A percentile compares a stretch with the other conserved stretches of the same genome.
These are phyloP conservation scores for Tubosaeta sp. DNA, from an alignment of 768 basidiomycete genomes.

Conservation along the genomic window DNA sequence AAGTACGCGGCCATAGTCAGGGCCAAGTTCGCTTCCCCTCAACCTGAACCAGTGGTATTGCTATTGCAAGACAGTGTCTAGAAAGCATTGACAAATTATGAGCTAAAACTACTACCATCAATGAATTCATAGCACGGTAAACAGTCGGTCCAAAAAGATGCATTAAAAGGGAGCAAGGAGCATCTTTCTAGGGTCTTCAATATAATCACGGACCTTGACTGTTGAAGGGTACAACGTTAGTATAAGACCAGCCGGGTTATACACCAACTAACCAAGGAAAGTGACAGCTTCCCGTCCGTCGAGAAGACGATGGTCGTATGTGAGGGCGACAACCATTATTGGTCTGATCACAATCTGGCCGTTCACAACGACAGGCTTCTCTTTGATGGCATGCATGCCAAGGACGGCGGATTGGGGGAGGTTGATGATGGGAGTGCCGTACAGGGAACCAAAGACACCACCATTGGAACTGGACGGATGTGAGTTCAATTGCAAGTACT, in stretches of 20 bases:
- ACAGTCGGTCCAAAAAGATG: neutral
- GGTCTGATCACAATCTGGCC: constrained; percentile 96
- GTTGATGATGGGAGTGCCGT: constrained; percentile 99
- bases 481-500: neutral
- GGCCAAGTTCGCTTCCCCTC: neutral
- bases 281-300: constrained; percentile 96
- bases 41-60: neutral
- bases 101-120: constrained; percentile 7
- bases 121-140: neutral
- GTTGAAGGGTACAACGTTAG: constrained; percentile 5
- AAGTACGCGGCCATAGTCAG: neutral
- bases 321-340: constrained; percentile 92
- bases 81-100: constrained; percentile 11
- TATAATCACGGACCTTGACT: constrained; percentile 91
- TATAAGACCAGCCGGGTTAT: neutral
- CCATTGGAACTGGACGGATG: constrained; percentile 79
- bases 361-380: constrained; percentile 83
- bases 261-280: constrained; percentile 77
- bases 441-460: constrained; percentile 95
- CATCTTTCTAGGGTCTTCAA: constrained; percentile 95
- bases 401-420: constrained; percentile 92
- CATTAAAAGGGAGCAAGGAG: constrained; percentile 43
- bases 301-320: constrained; percentile 93
- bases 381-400: constrained; percentile 96
- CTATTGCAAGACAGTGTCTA: constrained; percentile 1